phyloP scores from a whole-genome alignment of 805 yeast genomes.

The Metschnikowia santaceciliae region DNA sequence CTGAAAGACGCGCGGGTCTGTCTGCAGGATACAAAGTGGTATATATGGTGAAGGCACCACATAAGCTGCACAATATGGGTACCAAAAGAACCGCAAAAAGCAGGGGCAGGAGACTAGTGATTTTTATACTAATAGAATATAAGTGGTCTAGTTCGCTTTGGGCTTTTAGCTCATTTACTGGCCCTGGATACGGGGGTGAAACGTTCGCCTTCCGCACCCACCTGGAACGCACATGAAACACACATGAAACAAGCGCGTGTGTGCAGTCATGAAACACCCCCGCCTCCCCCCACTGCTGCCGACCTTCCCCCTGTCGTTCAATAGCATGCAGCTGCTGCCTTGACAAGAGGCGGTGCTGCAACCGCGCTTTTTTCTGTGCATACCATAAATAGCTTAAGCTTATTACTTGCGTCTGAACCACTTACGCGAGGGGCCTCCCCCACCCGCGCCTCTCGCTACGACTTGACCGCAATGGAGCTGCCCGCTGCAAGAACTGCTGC shows the following conservation, averaged over 20 bases:
- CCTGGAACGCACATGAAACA: conserved; percentile 3
- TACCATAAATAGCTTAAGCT: not conserved
- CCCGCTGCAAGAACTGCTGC: not conserved
- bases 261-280: conserved; percentile 4
- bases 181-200: not conserved
- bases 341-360: not conserved
- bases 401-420: not conserved
- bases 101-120: no score
- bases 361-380: not conserved
- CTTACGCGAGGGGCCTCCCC: not conserved
- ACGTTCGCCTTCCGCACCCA: conserved; percentile 1
- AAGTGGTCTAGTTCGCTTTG: no score
- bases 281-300: not conserved
- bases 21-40: not conserved
- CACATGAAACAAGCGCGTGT: not conserved
- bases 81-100: no score
- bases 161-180: no score
- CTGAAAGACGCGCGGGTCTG: not conserved
- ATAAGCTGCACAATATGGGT: no score
- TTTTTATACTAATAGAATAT: no score
- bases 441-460: not conserved
- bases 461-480: not conserved
- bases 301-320: not conserved
- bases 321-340: not conserved
- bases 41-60: no score